phyloP scores from a whole-genome alignment of 1,284 basidiomycete genomes.

The Sporisorium graminicola region DNA sequence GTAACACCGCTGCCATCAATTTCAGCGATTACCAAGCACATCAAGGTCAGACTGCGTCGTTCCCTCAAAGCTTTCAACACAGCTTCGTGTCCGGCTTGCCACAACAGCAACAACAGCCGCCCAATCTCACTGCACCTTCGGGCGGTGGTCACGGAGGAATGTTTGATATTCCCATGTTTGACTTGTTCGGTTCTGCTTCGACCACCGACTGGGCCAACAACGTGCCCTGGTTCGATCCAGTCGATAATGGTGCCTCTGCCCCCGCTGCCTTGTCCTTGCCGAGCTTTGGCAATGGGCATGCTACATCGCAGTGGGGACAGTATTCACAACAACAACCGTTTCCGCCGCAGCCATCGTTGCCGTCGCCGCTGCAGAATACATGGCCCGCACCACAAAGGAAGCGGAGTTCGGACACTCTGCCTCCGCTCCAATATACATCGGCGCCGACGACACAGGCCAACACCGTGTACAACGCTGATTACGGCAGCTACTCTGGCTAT shows the following conservation, averaged over 20 bases:
- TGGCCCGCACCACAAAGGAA: constrained; percentile 24
- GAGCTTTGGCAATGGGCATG: constrained; percentile 16
- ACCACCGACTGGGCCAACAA: constrained; percentile 47
- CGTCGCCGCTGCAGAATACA: constrained; percentile 7
- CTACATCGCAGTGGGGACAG: constrained; percentile 12
- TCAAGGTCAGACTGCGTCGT: constrained; percentile 18
- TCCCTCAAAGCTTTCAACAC: constrained; percentile 23
- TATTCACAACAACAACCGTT: neutral
- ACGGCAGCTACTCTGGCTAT: constrained; percentile 14
- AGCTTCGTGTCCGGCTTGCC: constrained; percentile 20
- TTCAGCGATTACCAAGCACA: constrained; percentile 4
- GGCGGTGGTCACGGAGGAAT: constrained; percentile 33
- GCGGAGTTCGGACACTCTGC: constrained; percentile 21
- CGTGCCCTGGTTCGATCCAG: constrained; percentile 47
- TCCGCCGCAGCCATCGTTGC: neutral
- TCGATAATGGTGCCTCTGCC: constrained; percentile 15
- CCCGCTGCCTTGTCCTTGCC: constrained; percentile 4
- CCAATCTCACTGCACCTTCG: neutral
- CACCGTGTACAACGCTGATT: constrained; percentile 13
- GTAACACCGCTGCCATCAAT: neutral
- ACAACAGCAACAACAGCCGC: constrained; percentile 8
- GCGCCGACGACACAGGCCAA: constrained; percentile 8
- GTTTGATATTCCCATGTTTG: constrained; percentile 49
- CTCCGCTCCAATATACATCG: constrained; percentile 24
- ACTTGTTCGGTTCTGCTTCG: constrained; percentile 26